Evolutionary conservation across 805 yeast species (phyloP), one percentile per base, ranked within the genome.

Genomic region (Wickerhamiella slavikovae): DNA sequence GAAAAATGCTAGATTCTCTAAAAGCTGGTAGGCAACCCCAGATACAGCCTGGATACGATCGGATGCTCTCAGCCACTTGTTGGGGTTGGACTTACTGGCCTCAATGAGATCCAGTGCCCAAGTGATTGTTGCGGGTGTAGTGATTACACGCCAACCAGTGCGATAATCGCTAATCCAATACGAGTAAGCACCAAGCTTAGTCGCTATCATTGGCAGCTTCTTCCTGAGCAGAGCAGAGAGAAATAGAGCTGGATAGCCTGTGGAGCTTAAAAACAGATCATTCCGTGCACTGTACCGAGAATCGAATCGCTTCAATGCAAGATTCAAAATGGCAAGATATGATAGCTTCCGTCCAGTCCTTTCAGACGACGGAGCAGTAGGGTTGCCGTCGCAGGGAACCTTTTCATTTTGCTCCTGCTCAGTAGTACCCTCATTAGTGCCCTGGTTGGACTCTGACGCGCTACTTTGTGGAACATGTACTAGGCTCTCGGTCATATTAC

Each of bases 1-100:
- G 25, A 57, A 38, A 27, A 52, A 57, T 3, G 62, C 62, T 10
- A 50, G 25, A 33, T 58, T 52, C 40, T 57, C 62, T 8, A 57
- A 42, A 3, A 55, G 39, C 38, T 57, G 62, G 45, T 54, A 58
- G 13, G 39, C 25, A 10, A 51, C 34, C 24, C 51, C 52, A 21
- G 52, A 38, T n/a, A 45, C 36, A 2, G 54, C 55, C 41, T 57
- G 58, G 12, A 41, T 24, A 29, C 48, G 48, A 20, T 51, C 48
- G 17, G 49, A 40, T 12, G 27, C 27, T n/a, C 48, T 34, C 24
- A 50, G 38, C 10, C 50, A 30, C 17, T 39, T 36, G 20, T 47
- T 45, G 15, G 51, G 45, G 32, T 40, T 37, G 22, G 45, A 41
- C 12, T 40, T 22, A n/a, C n/a, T n/a, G n/a, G n/a, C n/a, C n/a